Evolutionary conservation across 1,139 yeast species (phyloP).

Genomic region (Suhomyces terraborum): DNA sequence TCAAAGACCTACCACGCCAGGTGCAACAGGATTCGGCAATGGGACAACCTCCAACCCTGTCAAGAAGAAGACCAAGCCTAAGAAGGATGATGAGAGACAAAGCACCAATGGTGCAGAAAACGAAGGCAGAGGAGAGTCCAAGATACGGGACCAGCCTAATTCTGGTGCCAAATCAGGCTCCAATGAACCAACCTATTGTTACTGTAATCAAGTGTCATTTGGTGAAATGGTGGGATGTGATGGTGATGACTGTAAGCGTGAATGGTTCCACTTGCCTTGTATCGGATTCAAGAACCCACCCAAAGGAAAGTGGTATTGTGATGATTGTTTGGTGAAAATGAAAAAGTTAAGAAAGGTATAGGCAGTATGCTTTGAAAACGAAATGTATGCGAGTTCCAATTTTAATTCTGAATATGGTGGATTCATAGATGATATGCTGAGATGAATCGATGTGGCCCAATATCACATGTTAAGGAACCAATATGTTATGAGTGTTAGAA

Average conservation of each 20-base stretch:
- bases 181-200: slow-evolving; percentile 84
- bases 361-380: too few relatives aligned
- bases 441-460: too few relatives aligned
- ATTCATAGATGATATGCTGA: too few relatives aligned
- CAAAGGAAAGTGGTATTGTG: slow-evolving; percentile 96
- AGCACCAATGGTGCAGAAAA: slow-evolving; percentile 6
- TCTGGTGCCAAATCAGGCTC: slow-evolving; percentile 9
- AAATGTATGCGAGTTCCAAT: too few relatives aligned
- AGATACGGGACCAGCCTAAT: slow-evolving; percentile 8
- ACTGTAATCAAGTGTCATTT: slow-evolving; percentile 93
- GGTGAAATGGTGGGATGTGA: slow-evolving; percentile 99
- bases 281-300: slow-evolving; percentile 90
- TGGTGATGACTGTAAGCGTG: slow-evolving; percentile 87
- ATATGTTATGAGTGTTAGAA: too few relatives aligned
- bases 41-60: slow-evolving; percentile 12
- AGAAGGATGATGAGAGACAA: slow-evolving; percentile 30
- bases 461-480: too few relatives aligned
- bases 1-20: slow-evolving; percentile 12
- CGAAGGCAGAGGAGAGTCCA: slow-evolving; percentile 13
- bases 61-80: slow-evolving; percentile 34
- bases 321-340: slow-evolving; percentile 66
- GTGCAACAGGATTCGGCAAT: slow-evolving; percentile 7
- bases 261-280: slow-evolving; percentile 98
- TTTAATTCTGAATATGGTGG: too few relatives aligned
- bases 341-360: slow-evolving; percentile 25